phyloP scores from a whole-genome alignment of 2,329 filamentous ascomycete species.

The Pseudogymnoascus sp. region DNA sequence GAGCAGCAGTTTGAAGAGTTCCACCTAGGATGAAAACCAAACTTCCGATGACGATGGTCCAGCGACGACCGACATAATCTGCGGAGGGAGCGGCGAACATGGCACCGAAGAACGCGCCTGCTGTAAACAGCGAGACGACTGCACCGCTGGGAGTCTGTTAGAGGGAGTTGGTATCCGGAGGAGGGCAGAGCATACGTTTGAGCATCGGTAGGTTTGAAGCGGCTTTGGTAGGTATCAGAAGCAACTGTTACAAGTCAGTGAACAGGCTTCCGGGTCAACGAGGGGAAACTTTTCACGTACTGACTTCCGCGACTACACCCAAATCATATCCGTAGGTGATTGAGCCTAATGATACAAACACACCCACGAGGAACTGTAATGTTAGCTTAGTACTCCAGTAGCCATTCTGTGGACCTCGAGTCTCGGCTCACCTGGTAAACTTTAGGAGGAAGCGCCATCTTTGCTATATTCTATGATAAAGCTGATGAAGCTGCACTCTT shows the following conservation, averaged over 20 bases:
- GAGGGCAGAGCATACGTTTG: neutral
- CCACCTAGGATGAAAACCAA: slow-evolving; percentile 66
- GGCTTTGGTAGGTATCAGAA: slow-evolving; percentile 34
- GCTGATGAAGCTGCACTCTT: neutral
- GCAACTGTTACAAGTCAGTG: slow-evolving; percentile 30
- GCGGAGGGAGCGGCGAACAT: slow-evolving; percentile 61
- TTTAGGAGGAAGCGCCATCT: slow-evolving; percentile 38
- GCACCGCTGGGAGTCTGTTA: slow-evolving; percentile 42
- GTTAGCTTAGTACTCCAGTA: slow-evolving; percentile 1
- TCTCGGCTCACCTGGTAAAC: slow-evolving; percentile 28
- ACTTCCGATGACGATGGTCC: slow-evolving; percentile 64
- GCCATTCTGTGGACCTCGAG: neutral
- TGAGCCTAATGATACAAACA: slow-evolving; percentile 48
- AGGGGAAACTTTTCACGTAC: neutral
- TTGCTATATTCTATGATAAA: slow-evolving; percentile 6
- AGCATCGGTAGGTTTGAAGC: slow-evolving; percentile 27
- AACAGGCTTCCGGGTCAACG: neutral
- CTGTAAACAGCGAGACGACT: slow-evolving; percentile 71
- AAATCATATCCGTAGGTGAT: slow-evolving; percentile 49
- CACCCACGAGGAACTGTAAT: slow-evolving; percentile 41
- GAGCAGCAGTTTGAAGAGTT: slow-evolving; percentile 62
- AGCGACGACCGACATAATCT: slow-evolving; percentile 62
- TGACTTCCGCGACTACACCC: slow-evolving; percentile 42
- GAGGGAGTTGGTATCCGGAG: neutral
- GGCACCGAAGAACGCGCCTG: slow-evolving; percentile 48